phyloP scores from a whole-genome alignment of 352 stramenopile genomes.

The Elongisporangium undulatum region DNA sequence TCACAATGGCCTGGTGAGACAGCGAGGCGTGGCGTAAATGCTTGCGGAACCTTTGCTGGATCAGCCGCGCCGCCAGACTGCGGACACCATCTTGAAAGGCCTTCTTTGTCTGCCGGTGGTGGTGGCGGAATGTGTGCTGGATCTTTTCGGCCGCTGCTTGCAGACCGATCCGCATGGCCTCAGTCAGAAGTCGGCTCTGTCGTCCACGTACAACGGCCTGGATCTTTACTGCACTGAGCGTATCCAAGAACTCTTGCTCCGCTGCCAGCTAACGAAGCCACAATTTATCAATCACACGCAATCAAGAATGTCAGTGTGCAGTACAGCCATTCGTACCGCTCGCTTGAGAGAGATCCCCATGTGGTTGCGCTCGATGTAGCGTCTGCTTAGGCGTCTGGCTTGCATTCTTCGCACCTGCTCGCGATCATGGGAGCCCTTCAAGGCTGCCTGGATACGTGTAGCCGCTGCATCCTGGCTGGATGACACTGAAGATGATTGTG shows the following conservation, averaged over 20 bases:
- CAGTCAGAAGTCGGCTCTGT: slow-evolving; percentile 43
- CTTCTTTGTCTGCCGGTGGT: slow-evolving; percentile 6
- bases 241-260: slow-evolving; percentile 43
- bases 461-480: slow-evolving; percentile 17
- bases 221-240: slow-evolving; percentile 48
- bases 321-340: slow-evolving; percentile 26
- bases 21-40: slow-evolving; percentile 14
- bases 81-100: slow-evolving; percentile 23
- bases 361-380: slow-evolving; percentile 63
- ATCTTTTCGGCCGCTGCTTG: slow-evolving; percentile 42
- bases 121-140: slow-evolving; percentile 33
- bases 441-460: slow-evolving; percentile 28
- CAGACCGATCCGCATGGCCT: slow-evolving; percentile 37
- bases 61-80: slow-evolving; percentile 43
- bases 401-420: slow-evolving; percentile 12
- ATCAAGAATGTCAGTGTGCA: background rate
- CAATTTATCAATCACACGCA: background rate
- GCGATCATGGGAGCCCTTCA: slow-evolving; percentile 24
- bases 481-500: background rate
- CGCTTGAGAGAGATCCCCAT: slow-evolving; percentile 30
- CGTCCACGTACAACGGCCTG: slow-evolving; percentile 57
- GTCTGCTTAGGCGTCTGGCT: slow-evolving; percentile 40
- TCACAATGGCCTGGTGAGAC: slow-evolving; percentile 21
- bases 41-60: slow-evolving; percentile 38
- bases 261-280: slow-evolving; percentile 12